A percentile compares a stretch with the other conserved stretches of the same genome.
Evolutionary conservation across 805 yeast genomes (phyloP).

Genomic region (Nakazawaea wickerhamii): DNA sequence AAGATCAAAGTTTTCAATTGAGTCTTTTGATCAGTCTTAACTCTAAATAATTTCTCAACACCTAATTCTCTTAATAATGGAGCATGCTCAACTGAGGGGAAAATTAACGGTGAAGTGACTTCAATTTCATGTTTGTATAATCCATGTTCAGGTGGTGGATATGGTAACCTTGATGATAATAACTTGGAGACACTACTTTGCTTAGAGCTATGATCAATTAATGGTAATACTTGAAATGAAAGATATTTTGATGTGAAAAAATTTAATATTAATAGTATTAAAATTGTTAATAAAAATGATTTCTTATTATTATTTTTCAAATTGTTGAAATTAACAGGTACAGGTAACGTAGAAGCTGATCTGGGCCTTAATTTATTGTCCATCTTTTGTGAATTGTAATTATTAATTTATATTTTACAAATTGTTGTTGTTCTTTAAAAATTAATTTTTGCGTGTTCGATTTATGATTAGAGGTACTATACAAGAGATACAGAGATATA

Average conservation of each 20-base stretch:
- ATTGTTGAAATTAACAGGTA: conserved; percentile 11
- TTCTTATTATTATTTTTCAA: conserved; percentile 6
- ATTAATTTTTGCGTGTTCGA: too few relatives aligned
- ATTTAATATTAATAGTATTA: conserved; percentile 7
- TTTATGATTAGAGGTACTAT: too few relatives aligned
- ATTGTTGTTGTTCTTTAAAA: not conserved
- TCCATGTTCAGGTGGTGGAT: conserved; percentile 31
- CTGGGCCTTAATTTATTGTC: conserved; percentile 11
- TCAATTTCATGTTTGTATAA: conserved; percentile 38
- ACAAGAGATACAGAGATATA: too few relatives aligned
- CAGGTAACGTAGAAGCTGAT: conserved; percentile 10
- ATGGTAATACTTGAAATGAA: conserved; percentile 11
- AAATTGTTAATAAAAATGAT: not conserved
- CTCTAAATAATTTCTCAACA: conserved; percentile 44
- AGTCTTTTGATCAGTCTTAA: conserved; percentile 38
- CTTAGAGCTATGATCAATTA: conserved; percentile 3
- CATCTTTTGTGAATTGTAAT: too few relatives aligned
- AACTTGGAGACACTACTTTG: conserved; percentile 11
- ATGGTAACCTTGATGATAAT: not conserved
- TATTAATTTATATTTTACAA: too few relatives aligned
- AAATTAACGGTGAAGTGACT: conserved; percentile 50
- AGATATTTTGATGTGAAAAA: conserved; percentile 11
- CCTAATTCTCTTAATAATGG: conserved; percentile 54
- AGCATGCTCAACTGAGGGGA: conserved; percentile 73
- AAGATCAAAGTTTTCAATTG: conserved; percentile 33